Base-by-base conservation (phyloP, 257 asterid species). In the Ilex asprella region DNA sequence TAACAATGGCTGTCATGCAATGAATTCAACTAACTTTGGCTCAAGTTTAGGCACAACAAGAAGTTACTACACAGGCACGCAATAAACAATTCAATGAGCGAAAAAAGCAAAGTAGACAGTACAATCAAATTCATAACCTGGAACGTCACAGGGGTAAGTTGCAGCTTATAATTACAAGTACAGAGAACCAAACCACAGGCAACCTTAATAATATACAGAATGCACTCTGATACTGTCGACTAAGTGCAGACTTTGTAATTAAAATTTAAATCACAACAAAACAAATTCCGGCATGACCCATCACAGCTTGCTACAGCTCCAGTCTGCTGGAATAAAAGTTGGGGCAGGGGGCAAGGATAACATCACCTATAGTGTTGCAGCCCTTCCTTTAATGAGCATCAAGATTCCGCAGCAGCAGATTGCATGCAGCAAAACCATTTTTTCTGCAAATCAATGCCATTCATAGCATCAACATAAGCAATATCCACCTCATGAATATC, bases 401-500 rank as follows among this genome's bases (percentile, higher is more conserved):
- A 46, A 29, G 67, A 75, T 56, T 79, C 85, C 0, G 80, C 78
- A 16, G 76, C 55, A 54, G 81, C 76, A 56, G 82, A 75, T 13
- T 61, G 71, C 80, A 82, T 73, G 78, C 86, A 82, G 83, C 88
- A 82, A 57, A 82, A 79, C 88, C 88, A 82, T 67, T 82, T 82
- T 75, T 82, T 82, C 86, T 79, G 81, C 78, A 73, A 70, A 62
- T 49, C 30, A 43, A 58, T 29, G n/a, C 27, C 46, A 56, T 7
- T 29, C 35, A n/a, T 4, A 53, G 27, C 32, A 53, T 67, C 60
- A 67, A 32, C 56, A 58, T 51, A 51, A 62, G 39, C 44, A 21
- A 11, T 49, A 50, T 16, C 14, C 5, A 31, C 13, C 52, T n/a
- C 55, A 31, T 15, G n/a, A 30, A 41, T 8, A 1, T 15, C 12